phyloP scores from a whole-genome alignment of 805 yeast species.

The Dipodascus albidus region DNA sequence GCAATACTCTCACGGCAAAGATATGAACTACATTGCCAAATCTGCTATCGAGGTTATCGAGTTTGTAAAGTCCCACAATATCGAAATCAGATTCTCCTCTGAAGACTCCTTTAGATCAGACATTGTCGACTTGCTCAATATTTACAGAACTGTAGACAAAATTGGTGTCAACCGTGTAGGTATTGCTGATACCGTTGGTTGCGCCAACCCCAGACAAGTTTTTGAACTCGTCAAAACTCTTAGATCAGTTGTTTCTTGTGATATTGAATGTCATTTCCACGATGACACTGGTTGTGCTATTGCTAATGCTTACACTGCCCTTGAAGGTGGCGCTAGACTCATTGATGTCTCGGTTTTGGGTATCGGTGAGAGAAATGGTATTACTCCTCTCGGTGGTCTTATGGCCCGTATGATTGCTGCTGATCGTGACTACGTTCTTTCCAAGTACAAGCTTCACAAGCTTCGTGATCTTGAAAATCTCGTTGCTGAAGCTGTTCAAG shows the following conservation, averaged over 20 bases:
- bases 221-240: constrained; percentile 92
- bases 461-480: constrained; percentile 89
- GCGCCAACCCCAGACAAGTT: constrained; percentile 98
- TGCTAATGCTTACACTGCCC: constrained; percentile 95
- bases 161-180: constrained; percentile 98
- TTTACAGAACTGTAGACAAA: constrained; percentile 91
- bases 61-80: constrained; percentile 91
- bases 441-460: constrained; percentile 92
- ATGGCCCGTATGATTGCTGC: constrained; percentile 99
- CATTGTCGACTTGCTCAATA: constrained; percentile 86
- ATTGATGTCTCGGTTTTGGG: constrained; percentile 94
- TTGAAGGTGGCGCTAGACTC: constrained; percentile 93
- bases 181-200: constrained; percentile 97
- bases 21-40: constrained; percentile 95
- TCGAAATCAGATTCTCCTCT: constrained; percentile 91
- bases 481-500: constrained; percentile 96
- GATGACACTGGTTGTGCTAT: constrained; percentile 98
- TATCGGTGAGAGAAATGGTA: constrained; percentile 98
- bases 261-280: constrained; percentile 97
- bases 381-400: constrained; percentile 92
- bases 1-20: constrained; percentile 95
- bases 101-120: constrained; percentile 98
- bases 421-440: constrained; percentile 87
- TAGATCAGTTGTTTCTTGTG: constrained; percentile 88
- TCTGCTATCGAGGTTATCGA: constrained; percentile 94